These are phyloP conservation scores for Leptomonas pyrrhocoris DNA, from an alignment of 208 protist species.

Conservation along the genomic window DNA sequence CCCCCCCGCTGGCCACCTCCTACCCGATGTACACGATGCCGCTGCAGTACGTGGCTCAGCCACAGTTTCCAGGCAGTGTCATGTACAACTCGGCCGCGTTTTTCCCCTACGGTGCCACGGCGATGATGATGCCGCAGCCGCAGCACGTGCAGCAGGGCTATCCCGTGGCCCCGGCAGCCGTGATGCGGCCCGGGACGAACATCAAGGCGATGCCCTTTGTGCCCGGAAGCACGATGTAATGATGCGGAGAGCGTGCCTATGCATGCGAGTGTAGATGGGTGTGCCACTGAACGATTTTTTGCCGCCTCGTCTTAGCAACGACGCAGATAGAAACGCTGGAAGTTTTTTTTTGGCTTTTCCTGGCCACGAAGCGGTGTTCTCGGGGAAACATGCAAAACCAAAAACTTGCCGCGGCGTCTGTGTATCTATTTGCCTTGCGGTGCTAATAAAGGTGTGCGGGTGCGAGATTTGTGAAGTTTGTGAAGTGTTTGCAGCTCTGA, in stretches of 20 bases:
- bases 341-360: not conserved
- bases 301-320: not conserved
- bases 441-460: not conserved
- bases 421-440: not conserved
- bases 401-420: not conserved
- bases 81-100: constrained; percentile 27
- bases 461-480: not conserved
- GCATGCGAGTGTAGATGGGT: not conserved
- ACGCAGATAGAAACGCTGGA: not conserved
- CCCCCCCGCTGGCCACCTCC: constrained; percentile 10
- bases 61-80: constrained; percentile 19
- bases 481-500: constrained; percentile 1
- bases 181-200: constrained; percentile 62
- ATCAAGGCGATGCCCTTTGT: constrained; percentile 75
- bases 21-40: constrained; percentile 37
- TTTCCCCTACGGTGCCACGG: constrained; percentile 28
- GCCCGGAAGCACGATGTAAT: constrained; percentile 36
- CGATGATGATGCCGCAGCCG: constrained; percentile 34
- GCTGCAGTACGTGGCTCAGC: constrained; percentile 35
- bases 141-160: constrained; percentile 27
- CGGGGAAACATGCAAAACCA: not conserved
- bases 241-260: not conserved
- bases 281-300: not conserved
- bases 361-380: not conserved
- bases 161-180: constrained; percentile 8